Conservation (phyloP, 2,329 filamentous ascomycete genomes). For the Epichloe baconii region DNA sequence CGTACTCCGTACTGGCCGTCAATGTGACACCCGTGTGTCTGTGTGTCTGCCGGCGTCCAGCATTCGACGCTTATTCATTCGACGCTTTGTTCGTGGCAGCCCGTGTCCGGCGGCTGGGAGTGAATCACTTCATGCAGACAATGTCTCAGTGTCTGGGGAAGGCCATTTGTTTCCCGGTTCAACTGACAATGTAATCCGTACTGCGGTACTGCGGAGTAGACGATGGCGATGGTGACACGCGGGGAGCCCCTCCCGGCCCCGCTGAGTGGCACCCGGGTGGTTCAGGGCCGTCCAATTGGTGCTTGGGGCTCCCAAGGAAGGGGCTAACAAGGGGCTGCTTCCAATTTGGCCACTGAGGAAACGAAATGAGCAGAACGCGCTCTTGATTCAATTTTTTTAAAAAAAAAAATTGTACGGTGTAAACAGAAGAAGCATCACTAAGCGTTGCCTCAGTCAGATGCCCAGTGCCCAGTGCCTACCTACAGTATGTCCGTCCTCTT, state of each 20-base stretch:
- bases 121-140: background rate
- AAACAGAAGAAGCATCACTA: too few species aligned
- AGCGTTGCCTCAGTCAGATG: too few species aligned
- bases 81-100: background rate
- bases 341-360: background rate
- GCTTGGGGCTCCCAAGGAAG: too few species aligned
- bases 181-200: background rate
- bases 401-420: too few species aligned
- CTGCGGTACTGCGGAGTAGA: too few species aligned
- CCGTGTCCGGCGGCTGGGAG: too few species aligned
- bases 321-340: background rate
- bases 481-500: too few species aligned
- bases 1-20: background rate
- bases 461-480: too few species aligned
- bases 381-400: background rate
- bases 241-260: slow-evolving; percentile 1
- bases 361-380: background rate
- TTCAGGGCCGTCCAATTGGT: too few species aligned
- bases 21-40: background rate
- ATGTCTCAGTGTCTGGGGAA: background rate
- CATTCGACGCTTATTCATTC: background rate
- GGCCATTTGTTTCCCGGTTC: background rate
- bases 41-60: background rate
- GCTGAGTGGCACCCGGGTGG: background rate
- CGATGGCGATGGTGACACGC: too few species aligned